phyloP scores from a whole-genome alignment of 148 eudicot genomes.

The Chenopodium berlandieri region DNA sequence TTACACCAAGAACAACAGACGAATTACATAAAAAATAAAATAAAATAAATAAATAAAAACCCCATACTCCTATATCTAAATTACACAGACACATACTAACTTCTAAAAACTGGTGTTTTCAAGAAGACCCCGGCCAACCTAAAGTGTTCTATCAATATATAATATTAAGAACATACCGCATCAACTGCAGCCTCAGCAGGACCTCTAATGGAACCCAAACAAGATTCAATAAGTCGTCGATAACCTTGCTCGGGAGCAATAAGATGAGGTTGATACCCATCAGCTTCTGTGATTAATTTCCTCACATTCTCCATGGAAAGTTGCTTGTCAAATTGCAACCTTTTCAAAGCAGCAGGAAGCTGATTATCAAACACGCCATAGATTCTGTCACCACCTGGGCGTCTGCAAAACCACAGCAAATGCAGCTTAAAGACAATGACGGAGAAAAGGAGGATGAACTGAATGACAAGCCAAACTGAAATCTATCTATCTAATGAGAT shows the following conservation, averaged over 20 bases:
- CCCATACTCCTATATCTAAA: background rate
- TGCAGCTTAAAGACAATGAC: background rate
- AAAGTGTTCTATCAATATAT: background rate
- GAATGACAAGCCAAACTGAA: background rate
- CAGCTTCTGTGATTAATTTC: conserved; percentile 91
- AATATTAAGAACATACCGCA: conserved; percentile 52
- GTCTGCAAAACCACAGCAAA: conserved; percentile 51
- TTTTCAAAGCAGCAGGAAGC: conserved; percentile 95
- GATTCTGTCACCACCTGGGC: conserved; percentile 93
- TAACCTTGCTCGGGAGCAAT: conserved; percentile 99
- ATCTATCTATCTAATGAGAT: too few species aligned
- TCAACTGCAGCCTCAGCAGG: conserved; percentile 97
- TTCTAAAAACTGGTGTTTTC: background rate
- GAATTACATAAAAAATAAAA: background rate
- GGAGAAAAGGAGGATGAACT: background rate
- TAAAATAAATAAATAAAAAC: background rate
- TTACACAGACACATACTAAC: background rate
- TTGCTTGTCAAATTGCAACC: conserved; percentile 96
- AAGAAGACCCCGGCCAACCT: background rate
- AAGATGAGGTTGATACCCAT: conserved; percentile 99
- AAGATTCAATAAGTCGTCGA: conserved; percentile 88
- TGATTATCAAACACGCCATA: conserved; percentile 92
- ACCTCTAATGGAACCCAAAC: conserved; percentile 79
- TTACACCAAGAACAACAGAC: background rate
- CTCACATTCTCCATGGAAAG: conserved; percentile 94